A percentile compares a stretch with the other conserved stretches of the same genome.
Conservation (phyloP, 2,329 filamentous ascomycete genomes). For the Fusarium beomiforme region DNA sequence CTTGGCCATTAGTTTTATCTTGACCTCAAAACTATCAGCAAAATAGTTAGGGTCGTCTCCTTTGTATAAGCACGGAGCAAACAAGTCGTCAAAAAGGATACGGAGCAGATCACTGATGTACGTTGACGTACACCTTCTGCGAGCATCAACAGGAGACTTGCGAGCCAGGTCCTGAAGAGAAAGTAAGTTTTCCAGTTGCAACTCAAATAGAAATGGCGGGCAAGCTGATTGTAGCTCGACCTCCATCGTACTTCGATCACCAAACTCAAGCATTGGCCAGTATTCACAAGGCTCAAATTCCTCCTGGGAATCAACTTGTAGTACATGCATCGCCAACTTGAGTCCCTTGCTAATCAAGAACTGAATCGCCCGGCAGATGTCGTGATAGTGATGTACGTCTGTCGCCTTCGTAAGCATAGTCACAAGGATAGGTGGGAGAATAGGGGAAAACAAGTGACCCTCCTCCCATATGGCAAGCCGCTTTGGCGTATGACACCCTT, state of each 20-base stretch:
- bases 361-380: no score
- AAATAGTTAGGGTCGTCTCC: not conserved
- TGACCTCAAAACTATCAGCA: not conserved
- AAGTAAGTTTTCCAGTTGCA: no score
- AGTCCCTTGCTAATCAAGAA: not conserved
- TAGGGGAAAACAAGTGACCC: no score
- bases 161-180: no score
- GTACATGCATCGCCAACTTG: not conserved
- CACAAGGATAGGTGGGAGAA: not conserved
- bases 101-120: not conserved
- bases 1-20: not conserved
- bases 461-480: not conserved
- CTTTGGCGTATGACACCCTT: not conserved
- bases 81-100: not conserved
- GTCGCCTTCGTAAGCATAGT: no score
- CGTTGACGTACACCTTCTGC: not conserved
- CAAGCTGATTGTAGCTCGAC: not conserved
- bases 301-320: not conserved
- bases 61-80: not conserved
- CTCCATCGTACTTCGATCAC: not conserved
- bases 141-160: no score
- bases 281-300: no score
- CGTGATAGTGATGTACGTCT: no score
- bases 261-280: no score
- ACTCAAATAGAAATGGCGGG: not conserved